Conservation (phyloP, 371 early-diverging fungal genomes). For the Nematocida ironsii region DNA sequence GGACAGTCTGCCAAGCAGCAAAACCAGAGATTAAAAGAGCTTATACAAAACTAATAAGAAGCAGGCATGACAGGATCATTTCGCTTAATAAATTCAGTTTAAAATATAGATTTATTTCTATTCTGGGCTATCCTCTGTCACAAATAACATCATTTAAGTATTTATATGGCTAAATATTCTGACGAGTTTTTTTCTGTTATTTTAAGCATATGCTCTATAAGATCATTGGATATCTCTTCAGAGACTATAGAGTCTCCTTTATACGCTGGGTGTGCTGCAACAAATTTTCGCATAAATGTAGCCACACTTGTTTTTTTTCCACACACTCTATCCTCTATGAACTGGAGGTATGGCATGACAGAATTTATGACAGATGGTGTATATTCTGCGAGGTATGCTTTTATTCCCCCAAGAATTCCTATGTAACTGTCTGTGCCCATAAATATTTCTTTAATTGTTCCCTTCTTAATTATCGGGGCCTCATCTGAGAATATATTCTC, state of each 20-base stretch:
- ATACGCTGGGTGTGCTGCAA: slow-evolving; percentile 81
- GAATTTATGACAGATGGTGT: slow-evolving; percentile 69
- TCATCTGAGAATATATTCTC: slow-evolving; percentile 56
- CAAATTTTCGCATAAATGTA: slow-evolving; percentile 82
- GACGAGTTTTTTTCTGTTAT: slow-evolving; percentile 47
- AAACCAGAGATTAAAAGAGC: slow-evolving; percentile 55
- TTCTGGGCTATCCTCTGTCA: not conserved
- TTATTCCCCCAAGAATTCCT: slow-evolving; percentile 55
- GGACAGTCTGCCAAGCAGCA: slow-evolving; percentile 63
- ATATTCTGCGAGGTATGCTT: slow-evolving; percentile 71
- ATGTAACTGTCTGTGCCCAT: slow-evolving; percentile 75
- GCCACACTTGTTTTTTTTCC: slow-evolving; percentile 68
- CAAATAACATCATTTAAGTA: not conserved
- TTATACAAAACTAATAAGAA: slow-evolving; percentile 33
- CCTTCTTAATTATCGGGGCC: slow-evolving; percentile 74
- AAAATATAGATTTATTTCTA: not conserved
- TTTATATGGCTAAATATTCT: slow-evolving; percentile 48
- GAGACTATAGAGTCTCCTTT: slow-evolving; percentile 81
- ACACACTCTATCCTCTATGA: slow-evolving; percentile 73
- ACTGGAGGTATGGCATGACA: slow-evolving; percentile 71
- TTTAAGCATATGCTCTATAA: slow-evolving; percentile 67
- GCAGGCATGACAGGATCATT: not conserved
- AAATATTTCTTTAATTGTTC: slow-evolving; percentile 86
- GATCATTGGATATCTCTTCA: slow-evolving; percentile 79
- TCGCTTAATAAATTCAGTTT: slow-evolving; percentile 1